Percentiles rank a stretch among this genome's conserved stretches.
Evolutionary conservation across 2,329 filamentous ascomycete genomes (phyloP).

Genomic region (Colletotrichum orbiculare): DNA sequence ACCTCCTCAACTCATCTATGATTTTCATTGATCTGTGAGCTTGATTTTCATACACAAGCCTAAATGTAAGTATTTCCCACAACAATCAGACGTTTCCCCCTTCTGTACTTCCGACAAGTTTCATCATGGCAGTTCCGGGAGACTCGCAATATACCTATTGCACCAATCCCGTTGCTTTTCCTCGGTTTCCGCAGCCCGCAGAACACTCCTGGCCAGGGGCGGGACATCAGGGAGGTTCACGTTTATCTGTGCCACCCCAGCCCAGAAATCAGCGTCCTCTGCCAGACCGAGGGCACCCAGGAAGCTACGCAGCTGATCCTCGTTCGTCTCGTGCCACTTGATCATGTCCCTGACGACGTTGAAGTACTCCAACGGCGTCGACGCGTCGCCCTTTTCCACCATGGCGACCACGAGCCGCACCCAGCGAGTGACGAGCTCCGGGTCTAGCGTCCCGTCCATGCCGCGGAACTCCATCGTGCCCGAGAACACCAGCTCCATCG

Average conservation of each 20-base stretch:
- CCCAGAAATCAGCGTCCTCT: not conserved
- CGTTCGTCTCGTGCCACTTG: not conserved
- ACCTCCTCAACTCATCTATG: too few species aligned
- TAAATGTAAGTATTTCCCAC: too few species aligned
- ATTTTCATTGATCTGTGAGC: too few species aligned
- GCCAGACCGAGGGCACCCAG: not conserved
- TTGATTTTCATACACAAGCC: too few species aligned
- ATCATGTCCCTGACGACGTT: not conserved
- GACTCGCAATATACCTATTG: too few species aligned
- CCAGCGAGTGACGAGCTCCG: conserved; percentile 18
- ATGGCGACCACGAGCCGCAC: not conserved
- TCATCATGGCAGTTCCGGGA: too few species aligned
- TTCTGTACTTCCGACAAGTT: too few species aligned
- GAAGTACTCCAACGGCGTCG: conserved; percentile 4
- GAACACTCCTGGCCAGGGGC: not conserved
- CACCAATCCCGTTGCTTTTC: too few species aligned
- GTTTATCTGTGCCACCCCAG: not conserved
- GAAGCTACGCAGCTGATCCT: not conserved
- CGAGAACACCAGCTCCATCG: not conserved
- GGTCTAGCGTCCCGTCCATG: conserved; percentile 26
- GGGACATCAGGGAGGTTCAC: not conserved
- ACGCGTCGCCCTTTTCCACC: not conserved
- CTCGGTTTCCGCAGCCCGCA: too few species aligned
- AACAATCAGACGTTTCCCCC: too few species aligned
- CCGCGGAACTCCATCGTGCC: conserved; percentile 27